Evolutionary conservation across 2,329 filamentous ascomycete genomes (phyloP).

Genomic region (Fusarium sp.): DNA sequence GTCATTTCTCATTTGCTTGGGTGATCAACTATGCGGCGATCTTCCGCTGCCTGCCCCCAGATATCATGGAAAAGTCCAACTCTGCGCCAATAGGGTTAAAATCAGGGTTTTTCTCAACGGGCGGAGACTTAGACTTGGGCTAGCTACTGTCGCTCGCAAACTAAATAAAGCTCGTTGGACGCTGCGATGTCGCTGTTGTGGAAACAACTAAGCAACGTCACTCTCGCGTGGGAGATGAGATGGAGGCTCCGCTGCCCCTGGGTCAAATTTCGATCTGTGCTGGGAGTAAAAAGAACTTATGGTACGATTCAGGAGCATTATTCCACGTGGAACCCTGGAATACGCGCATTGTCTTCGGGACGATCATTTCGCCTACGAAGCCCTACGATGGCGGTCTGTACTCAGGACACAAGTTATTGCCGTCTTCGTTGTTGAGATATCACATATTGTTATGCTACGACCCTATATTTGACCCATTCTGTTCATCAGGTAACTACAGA

Average conservation of each 20-base stretch:
- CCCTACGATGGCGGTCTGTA: neutral
- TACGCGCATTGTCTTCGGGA: neutral
- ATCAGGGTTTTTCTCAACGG: neutral
- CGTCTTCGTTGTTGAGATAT: neutral
- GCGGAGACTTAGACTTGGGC: neutral
- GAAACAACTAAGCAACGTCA: neutral
- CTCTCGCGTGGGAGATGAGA: constrained; percentile 13
- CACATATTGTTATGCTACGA: neutral
- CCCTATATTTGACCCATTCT: neutral
- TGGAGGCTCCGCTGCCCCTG: neutral
- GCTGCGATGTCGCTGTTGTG: neutral
- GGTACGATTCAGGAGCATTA: neutral
- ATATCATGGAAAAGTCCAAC: neutral
- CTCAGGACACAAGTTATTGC: neutral
- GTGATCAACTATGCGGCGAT: constrained; percentile 1
- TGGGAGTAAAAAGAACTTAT: neutral
- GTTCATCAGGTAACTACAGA: neutral
- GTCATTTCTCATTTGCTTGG: neutral
- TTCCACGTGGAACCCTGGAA: constrained; percentile 14
- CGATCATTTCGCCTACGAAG: neutral
- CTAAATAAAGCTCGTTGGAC: neutral
- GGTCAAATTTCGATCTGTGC: neutral
- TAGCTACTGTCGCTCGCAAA: neutral
- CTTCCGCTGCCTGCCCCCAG: neutral
- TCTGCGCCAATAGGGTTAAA: neutral